Percentiles rank a stretch among this genome's conserved stretches.
Evolutionary conservation across 345 rosid species (phyloP).

Genomic region (Balakata baccata): DNA sequence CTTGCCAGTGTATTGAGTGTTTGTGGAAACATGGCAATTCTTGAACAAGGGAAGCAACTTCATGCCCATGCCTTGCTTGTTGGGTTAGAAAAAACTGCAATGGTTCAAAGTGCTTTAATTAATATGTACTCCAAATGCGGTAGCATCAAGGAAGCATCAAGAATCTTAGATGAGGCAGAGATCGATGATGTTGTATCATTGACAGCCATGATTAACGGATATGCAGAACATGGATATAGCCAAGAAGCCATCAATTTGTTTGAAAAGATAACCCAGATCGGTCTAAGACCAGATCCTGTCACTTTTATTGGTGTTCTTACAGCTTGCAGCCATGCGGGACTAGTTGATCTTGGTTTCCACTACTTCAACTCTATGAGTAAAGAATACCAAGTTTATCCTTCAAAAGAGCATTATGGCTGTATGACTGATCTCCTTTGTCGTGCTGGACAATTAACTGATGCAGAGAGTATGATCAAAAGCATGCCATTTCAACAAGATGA

Average conservation of each 20-base stretch:
- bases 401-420: constrained; percentile 86
- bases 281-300: constrained; percentile 71
- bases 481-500: constrained; percentile 70
- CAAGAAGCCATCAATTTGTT: constrained; percentile 68
- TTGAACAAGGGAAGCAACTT: constrained; percentile 79
- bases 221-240: constrained; percentile 83
- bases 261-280: constrained; percentile 48
- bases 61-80: constrained; percentile 55
- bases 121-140: constrained; percentile 94
- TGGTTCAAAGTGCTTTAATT: constrained; percentile 59
- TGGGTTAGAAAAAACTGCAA: constrained; percentile 53
- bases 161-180: constrained; percentile 53
- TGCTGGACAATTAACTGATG: constrained; percentile 67
- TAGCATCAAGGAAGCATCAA: constrained; percentile 61
- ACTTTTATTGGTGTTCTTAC: constrained; percentile 76
- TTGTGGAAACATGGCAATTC: constrained; percentile 70
- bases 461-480: constrained; percentile 63
- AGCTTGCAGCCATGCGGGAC: constrained; percentile 81
- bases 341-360: constrained; percentile 67
- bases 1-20: constrained; percentile 75
- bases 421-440: constrained; percentile 86
- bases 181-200: constrained; percentile 55
- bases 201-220: constrained; percentile 91
- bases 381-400: constrained; percentile 45
- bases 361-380: constrained; percentile 64